A percentile compares a stretch with the other conserved stretches of the same genome.
Conservation (phyloP, 169 alveolate genomes). For the Babesia bigemina region DNA sequence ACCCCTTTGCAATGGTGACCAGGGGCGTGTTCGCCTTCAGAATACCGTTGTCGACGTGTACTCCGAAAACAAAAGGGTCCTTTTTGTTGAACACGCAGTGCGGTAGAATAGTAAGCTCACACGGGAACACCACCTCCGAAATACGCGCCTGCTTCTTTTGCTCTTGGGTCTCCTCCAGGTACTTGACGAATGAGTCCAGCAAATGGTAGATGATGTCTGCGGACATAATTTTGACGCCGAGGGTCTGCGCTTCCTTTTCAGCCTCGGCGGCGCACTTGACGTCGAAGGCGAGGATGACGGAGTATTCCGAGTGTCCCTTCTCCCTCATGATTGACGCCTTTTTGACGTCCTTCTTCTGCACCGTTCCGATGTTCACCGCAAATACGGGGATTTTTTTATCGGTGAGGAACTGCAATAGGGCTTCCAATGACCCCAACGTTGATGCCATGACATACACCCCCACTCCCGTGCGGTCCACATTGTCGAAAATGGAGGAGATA, state of each 20-base stretch:
- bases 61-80: conserved; percentile 97
- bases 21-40: conserved; percentile 94
- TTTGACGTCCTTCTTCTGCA: conserved; percentile 96
- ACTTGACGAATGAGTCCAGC: conserved; percentile 93
- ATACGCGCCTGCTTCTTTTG: conserved; percentile 85
- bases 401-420: conserved; percentile 93
- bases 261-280: conserved; percentile 97
- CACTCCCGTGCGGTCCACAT: conserved; percentile 90
- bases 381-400: conserved; percentile 95
- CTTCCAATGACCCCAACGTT: conserved; percentile 99
- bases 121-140: conserved; percentile 93
- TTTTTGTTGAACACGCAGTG: conserved; percentile 92
- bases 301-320: conserved; percentile 93
- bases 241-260: conserved; percentile 93
- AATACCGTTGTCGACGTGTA: conserved; percentile 91
- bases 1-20: conserved; percentile 88
- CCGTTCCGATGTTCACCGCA: conserved; percentile 97
- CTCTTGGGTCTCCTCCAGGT: conserved; percentile 89
- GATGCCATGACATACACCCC: conserved; percentile 99
- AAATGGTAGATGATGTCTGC: conserved; percentile 99
- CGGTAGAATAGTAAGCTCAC: conserved; percentile 90
- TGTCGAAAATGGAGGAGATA: conserved; percentile 89
- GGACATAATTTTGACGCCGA: conserved; percentile 94
- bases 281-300: conserved; percentile 97
- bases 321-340: conserved; percentile 93